These are phyloP conservation scores for Tolypocladium tundrense DNA, from an alignment of 2,329 filamentous ascomycete genomes.

Conservation along the genomic window DNA sequence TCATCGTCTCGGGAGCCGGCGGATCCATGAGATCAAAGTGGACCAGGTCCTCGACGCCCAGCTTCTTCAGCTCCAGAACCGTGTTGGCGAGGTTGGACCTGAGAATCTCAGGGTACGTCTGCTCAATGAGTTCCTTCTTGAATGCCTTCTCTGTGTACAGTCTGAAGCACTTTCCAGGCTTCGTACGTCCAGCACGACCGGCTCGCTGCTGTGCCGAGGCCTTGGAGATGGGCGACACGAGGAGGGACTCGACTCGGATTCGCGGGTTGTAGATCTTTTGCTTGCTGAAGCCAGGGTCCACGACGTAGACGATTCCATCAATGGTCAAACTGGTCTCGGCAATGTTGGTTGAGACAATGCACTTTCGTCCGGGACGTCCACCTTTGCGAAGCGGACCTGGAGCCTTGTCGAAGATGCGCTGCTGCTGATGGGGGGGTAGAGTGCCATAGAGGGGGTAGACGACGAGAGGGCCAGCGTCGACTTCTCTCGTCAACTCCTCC, in stretches of 20 bases:
- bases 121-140: conserved; percentile 95
- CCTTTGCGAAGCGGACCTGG: conserved; percentile 62
- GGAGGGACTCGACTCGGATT: conserved; percentile 87
- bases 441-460: conserved; percentile 94
- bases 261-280: conserved; percentile 98
- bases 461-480: conserved; percentile 78
- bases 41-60: conserved; percentile 88
- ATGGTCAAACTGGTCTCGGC: conserved; percentile 96
- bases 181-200: conserved; percentile 97
- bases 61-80: conserved; percentile 92
- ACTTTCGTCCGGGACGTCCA: conserved; percentile 83
- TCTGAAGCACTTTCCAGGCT: conserved; percentile 96
- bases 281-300: conserved; percentile 98
- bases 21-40: conserved; percentile 99
- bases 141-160: conserved; percentile 92
- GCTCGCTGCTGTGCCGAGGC: conserved; percentile 94
- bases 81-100: conserved; percentile 92
- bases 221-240: conserved; percentile 97
- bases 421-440: conserved; percentile 84
- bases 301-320: conserved; percentile 96
- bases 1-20: conserved; percentile 93
- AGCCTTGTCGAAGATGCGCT: conserved; percentile 87
- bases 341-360: conserved; percentile 93
- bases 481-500: conserved; percentile 85
- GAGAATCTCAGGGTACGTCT: conserved; percentile 92